A percentile compares a stretch with the other conserved stretches of the same genome.
These are phyloP conservation scores for Vigna hirtella DNA, from an alignment of 306 rosid species.

Conservation along the genomic window DNA sequence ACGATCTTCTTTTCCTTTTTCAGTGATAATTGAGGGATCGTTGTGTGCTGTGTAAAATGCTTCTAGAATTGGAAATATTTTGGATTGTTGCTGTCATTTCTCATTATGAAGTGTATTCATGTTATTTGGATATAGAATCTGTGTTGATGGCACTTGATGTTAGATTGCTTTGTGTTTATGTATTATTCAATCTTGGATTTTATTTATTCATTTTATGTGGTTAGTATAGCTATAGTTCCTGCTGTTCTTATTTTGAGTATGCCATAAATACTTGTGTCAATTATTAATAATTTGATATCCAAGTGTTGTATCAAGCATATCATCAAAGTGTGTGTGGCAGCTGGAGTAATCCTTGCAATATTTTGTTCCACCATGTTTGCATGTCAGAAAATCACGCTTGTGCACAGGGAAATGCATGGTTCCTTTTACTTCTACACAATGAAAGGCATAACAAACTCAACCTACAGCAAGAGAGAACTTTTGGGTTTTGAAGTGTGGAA, in stretches of 20 bases:
- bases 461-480: slow-evolving; percentile 11
- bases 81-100: slow-evolving; percentile 2
- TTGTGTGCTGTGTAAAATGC: neutral
- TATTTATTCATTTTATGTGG: neutral
- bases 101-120: neutral
- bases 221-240: neutral
- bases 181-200: neutral
- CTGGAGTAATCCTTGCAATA: neutral
- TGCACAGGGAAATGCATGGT: neutral
- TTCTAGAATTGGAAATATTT: slow-evolving; percentile 25
- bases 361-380: neutral
- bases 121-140: slow-evolving; percentile 2
- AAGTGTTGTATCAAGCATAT: neutral
- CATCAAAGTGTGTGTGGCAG: neutral
- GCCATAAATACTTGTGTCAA: neutral
- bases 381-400: neutral
- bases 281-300: neutral
- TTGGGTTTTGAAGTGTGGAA: neutral
- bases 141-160: slow-evolving; percentile 6
- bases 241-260: neutral
- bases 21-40: neutral
- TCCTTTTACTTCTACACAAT: neutral
- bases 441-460: slow-evolving; percentile 24
- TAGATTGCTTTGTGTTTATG: slow-evolving; percentile 21
- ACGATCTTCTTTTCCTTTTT: neutral